Evolutionary conservation across 148 eudicot genomes (phyloP).

Genomic region (Beta vulgaris): DNA sequence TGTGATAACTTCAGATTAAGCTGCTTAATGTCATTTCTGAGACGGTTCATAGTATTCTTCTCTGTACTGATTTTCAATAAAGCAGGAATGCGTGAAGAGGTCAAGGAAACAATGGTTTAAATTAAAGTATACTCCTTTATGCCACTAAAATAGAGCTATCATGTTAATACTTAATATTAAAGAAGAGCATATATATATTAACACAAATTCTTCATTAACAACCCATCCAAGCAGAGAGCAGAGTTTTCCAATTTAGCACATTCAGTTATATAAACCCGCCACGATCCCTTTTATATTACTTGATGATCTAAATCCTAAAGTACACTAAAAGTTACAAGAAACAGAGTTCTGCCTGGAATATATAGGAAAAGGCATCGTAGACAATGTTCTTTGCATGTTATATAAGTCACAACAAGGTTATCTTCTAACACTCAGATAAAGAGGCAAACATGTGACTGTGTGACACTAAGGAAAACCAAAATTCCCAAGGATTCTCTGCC

Average conservation of each 20-base stretch:
- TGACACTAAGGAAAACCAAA: not conserved
- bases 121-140: not conserved
- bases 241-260: not conserved
- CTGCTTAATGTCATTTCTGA: conserved; percentile 71
- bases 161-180: not conserved
- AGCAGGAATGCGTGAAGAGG: conserved; percentile 78
- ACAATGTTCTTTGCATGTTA: not conserved
- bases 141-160: not conserved
- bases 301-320: not conserved
- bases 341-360: not conserved
- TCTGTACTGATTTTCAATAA: conserved; percentile 85
- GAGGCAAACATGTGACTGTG: not conserved
- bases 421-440: not conserved
- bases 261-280: not conserved
- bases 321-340: not conserved
- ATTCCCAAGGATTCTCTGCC: not conserved
- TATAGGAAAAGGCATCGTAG: not conserved
- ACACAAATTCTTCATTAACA: not conserved
- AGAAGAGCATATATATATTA: not conserved
- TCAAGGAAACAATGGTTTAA: conserved; percentile 46
- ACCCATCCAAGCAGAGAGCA: not conserved
- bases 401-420: not conserved
- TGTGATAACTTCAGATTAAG: conserved; percentile 67
- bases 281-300: not conserved
- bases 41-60: conserved; percentile 61